phyloP scores from a whole-genome alignment of 257 asterid species.

The Solanum acaule region DNA sequence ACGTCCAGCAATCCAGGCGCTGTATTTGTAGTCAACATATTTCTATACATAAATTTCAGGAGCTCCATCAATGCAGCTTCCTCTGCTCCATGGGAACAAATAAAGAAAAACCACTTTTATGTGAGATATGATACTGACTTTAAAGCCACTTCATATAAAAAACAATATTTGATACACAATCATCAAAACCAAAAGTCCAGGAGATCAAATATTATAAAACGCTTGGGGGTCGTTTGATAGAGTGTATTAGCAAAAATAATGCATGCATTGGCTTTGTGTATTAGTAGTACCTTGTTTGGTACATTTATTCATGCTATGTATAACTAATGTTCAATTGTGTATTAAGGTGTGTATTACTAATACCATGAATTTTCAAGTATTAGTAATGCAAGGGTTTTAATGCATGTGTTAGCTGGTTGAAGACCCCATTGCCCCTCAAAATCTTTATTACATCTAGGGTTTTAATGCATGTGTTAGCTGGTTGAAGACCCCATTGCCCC shows the following conservation, averaged over 20 bases:
- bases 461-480: neutral
- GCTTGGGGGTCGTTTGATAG: neutral
- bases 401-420: neutral
- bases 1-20: conserved; percentile 14
- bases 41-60: conserved; percentile 20
- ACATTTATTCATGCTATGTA: neutral
- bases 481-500: neutral
- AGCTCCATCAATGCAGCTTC: conserved; percentile 22
- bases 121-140: neutral
- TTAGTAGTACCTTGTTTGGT: neutral
- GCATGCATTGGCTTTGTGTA: neutral
- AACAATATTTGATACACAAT: neutral
- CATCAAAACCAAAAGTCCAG: neutral
- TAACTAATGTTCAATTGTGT: neutral
- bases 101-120: neutral
- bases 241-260: neutral
- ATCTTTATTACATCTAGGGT: neutral
- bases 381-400: neutral
- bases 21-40: conserved; percentile 5
- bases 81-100: conserved; percentile 9
- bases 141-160: neutral
- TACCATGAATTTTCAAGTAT: neutral
- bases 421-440: neutral
- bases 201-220: neutral
- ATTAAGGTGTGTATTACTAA: neutral